Evolutionary conservation across 129 eudicot species (phyloP), one percentile per base, ranked within the genome.

Genomic region (Tanacetum coccineum): DNA sequence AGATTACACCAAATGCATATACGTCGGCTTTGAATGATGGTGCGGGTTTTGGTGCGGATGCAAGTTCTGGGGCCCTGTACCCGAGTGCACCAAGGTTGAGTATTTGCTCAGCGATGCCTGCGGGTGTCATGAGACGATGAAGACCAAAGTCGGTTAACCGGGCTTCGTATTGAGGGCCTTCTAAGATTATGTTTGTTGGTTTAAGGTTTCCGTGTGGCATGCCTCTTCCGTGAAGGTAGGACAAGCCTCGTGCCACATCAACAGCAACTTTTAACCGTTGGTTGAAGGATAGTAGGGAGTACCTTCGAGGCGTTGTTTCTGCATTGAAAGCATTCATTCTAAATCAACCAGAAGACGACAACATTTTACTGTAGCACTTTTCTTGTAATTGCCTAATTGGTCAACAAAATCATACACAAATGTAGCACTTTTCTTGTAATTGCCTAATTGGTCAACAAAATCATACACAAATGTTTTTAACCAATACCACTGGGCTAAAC

Each of bases 31-130:
- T 94, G 13, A 79, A 76, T 4, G 99, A 84, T 4, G 95, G 95
- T 13, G 70, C 68, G 0, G 99, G 97, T 68, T 83, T 82, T 30
- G 88, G 61, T 44, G 88, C 75, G 15, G 71, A 64, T 4, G 95
- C 85, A n/a, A 94, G 97, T 55, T 94, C 99, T 0, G 99, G 99
- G 19, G 99, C 93, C 40, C 97, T 80, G 78, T 94, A 94, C 14
- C 99, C 99, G 3, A 89, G 99, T 25, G 99, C 99, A 18, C 99
- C 99, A 1, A 89, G 90, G 66, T 90, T 94, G 70, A 89, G 75
- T 30, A 94, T 94, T 69, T 94, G 99, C 75, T 94, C 99, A 0
- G 94, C 85, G 13, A 89, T 84, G 64, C 99, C 99, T 15, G 90
- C 80, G 0, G 99, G 88, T 1, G 95, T 89, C 99, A 94, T 89